phyloP scores from a whole-genome alignment of 768 basidiomycete genomes.

The Russula dissimulans region DNA sequence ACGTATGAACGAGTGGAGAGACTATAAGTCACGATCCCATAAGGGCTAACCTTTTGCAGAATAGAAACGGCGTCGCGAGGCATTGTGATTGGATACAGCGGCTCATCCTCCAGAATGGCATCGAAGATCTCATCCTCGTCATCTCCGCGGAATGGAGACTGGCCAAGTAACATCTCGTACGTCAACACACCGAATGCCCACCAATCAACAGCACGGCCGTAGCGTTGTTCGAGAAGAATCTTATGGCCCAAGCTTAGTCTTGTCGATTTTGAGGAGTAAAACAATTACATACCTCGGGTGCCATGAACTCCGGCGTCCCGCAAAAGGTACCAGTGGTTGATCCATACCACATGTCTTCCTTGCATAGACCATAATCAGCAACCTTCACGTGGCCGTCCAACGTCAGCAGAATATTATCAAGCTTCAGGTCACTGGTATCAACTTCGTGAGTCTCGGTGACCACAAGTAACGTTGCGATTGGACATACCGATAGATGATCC shows the following conservation, averaged over 20 bases:
- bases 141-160: constrained; percentile 98
- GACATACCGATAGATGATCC: constrained; percentile 93
- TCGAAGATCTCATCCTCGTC: constrained; percentile 99
- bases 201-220: constrained; percentile 98
- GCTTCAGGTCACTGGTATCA: constrained; percentile 76
- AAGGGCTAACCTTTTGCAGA: constrained; percentile 67
- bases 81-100: constrained; percentile 98
- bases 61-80: constrained; percentile 94
- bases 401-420: constrained; percentile 95
- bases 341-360: constrained; percentile 98
- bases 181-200: constrained; percentile 99
- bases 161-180: constrained; percentile 98
- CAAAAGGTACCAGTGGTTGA: constrained; percentile 98
- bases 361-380: constrained; percentile 97
- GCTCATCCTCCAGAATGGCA: constrained; percentile 97
- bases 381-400: constrained; percentile 98
- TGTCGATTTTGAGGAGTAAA: not conserved
- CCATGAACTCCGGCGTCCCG: constrained; percentile 99
- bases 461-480: not conserved
- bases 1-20: constrained; percentile 1
- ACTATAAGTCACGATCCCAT: not conserved
- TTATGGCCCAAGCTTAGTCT: constrained; percentile 26
- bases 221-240: constrained; percentile 99
- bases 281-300: constrained; percentile 74
- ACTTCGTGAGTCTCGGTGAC: not conserved